Evolutionary conservation across 768 basidiomycete genomes (phyloP).

Genomic region (Lactifluus echinatus): DNA sequence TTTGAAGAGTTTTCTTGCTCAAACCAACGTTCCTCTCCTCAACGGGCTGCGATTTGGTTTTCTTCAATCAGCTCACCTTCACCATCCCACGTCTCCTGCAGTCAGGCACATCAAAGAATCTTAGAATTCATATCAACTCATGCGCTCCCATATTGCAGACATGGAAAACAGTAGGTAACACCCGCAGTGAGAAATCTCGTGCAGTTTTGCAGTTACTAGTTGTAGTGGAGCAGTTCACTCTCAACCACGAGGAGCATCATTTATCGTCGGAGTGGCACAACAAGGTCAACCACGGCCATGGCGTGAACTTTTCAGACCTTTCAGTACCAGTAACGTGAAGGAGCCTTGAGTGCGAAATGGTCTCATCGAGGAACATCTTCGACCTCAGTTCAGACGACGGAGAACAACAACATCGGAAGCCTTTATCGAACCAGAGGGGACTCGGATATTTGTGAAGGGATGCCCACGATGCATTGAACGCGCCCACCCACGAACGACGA

Average conservation of each 20-base stretch:
- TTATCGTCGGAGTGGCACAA: neutral
- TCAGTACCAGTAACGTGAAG: too few species aligned
- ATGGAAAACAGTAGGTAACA: neutral
- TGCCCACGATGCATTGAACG: neutral
- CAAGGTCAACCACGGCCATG: too few species aligned
- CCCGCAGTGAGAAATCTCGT: neutral
- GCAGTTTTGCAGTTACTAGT: neutral
- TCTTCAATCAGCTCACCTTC: too few species aligned
- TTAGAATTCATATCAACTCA: too few species aligned
- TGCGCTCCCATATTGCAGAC: neutral
- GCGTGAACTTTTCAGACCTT: too few species aligned
- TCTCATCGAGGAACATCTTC: neutral
- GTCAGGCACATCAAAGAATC: too few species aligned
- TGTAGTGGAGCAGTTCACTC: neutral
- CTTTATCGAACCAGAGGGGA: neutral
- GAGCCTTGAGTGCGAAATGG: too few species aligned
- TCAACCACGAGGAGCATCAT: neutral
- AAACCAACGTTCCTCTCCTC: too few species aligned
- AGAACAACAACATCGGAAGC: neutral
- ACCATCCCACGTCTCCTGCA: too few species aligned
- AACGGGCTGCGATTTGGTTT: too few species aligned
- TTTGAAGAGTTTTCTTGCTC: too few species aligned
- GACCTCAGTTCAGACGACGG: neutral
- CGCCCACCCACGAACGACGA: neutral
- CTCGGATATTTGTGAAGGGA: neutral